Percentiles rank a stretch among this genome's conserved stretches.
Evolutionary conservation across 2,329 filamentous ascomycete genomes (phyloP).

Genomic region (Pseudogymnoascus sp.): DNA sequence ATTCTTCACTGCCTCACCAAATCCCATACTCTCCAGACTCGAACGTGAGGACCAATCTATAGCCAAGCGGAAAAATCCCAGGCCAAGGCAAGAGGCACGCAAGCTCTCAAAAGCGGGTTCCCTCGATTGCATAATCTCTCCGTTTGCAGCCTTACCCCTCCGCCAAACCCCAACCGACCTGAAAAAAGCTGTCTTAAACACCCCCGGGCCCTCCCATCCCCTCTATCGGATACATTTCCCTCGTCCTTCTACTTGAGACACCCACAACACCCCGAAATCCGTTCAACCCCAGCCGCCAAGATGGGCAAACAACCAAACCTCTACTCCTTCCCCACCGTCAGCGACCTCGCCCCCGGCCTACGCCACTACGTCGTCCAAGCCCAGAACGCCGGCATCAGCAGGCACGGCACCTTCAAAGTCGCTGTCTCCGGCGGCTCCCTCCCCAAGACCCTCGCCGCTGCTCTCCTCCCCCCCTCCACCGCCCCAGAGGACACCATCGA

Average conservation of each 20-base stretch:
- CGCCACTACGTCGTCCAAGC: constrained; percentile 74
- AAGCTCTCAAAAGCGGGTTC: constrained; percentile 5
- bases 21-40: neutral
- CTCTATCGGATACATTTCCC: constrained; percentile 8
- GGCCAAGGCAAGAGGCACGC: neutral
- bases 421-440: constrained; percentile 91
- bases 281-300: constrained; percentile 10
- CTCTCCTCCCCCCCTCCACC: constrained; percentile 54
- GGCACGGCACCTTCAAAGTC: constrained; percentile 81
- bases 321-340: constrained; percentile 66
- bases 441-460: constrained; percentile 77
- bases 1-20: neutral
- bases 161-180: neutral
- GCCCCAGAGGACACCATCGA: constrained; percentile 51
- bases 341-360: constrained; percentile 66
- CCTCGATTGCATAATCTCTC: constrained; percentile 5
- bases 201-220: constrained; percentile 17
- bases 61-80: neutral
- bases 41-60: neutral
- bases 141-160: neutral
- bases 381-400: constrained; percentile 70
- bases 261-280: neutral
- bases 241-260: neutral
- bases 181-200: constrained; percentile 15
- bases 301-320: constrained; percentile 49